phyloP scores from a whole-genome alignment of 495 filamentous ascomycete species.

The Apodospora peruviana region DNA sequence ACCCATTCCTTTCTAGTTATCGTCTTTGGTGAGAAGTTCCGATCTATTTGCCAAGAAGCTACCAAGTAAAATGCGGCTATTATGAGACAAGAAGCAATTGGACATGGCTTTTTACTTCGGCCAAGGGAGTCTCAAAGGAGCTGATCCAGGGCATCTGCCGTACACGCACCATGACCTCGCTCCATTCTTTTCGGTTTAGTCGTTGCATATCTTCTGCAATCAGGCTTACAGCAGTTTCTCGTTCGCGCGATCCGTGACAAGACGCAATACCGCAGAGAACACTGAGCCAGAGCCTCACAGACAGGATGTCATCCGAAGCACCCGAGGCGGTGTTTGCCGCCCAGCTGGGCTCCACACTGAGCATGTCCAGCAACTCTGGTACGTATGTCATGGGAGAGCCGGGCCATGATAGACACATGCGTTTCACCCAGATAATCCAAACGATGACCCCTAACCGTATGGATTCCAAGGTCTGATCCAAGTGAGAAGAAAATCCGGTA shows the following conservation, averaged over 20 bases:
- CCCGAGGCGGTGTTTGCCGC: neutral
- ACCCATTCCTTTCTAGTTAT: too few species aligned
- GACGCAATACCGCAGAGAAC: constrained; percentile 2
- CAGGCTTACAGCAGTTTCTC: neutral
- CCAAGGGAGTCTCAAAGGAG: neutral
- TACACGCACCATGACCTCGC: neutral
- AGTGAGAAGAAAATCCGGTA: neutral
- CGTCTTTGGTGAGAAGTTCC: too few species aligned
- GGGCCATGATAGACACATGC: constrained; percentile 1
- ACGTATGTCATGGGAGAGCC: neutral
- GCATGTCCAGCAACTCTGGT: neutral
- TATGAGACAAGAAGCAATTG: too few species aligned
- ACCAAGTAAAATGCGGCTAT: too few species aligned
- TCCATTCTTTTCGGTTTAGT: neutral
- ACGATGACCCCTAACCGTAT: neutral
- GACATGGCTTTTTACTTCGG: too few species aligned
- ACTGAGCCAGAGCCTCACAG: neutral
- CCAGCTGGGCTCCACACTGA: neutral
- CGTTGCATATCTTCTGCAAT: neutral
- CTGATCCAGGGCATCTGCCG: neutral
- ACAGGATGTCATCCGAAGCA: neutral
- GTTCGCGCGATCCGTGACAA: neutral
- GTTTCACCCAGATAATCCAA: constrained; percentile 2
- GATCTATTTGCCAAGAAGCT: too few species aligned
- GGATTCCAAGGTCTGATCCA: neutral